phyloP scores from a whole-genome alignment of 2,329 filamentous ascomycete genomes.

The Aureobasidium zeae region DNA sequence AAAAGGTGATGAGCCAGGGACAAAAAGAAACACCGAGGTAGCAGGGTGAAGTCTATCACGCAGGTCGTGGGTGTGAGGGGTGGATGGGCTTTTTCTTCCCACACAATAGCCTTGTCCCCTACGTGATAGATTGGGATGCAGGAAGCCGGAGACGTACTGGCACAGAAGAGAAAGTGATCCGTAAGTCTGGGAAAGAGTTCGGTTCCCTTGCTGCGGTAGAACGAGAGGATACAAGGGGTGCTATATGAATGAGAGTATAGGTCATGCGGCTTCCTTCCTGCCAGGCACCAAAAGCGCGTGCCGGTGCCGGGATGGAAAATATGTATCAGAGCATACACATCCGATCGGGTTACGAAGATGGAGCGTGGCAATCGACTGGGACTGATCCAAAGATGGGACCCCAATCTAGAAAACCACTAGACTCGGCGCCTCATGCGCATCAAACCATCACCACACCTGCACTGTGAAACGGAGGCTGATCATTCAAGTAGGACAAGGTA shows the following conservation, averaged over 20 bases:
- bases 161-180: conserved; percentile 14
- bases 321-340: conserved; percentile 19
- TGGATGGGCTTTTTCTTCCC: conserved; percentile 10
- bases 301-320: conserved; percentile 25
- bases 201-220: conserved; percentile 29
- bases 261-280: conserved; percentile 19
- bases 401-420: conserved; percentile 16
- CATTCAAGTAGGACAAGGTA: conserved; percentile 12
- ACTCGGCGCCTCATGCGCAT: conserved; percentile 18
- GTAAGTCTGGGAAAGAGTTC: conserved; percentile 15
- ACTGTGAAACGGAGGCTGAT: conserved; percentile 17
- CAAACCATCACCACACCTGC: conserved; percentile 15
- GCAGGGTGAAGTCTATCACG: conserved; percentile 14
- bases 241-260: conserved; percentile 15
- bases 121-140: conserved; percentile 15
- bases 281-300: conserved; percentile 33
- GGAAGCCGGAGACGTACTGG: conserved; percentile 11
- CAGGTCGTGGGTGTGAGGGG: conserved; percentile 12
- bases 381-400: conserved; percentile 10
- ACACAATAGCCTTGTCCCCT: conserved; percentile 15
- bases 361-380: conserved; percentile 15
- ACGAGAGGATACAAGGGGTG: conserved; percentile 18
- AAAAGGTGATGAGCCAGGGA: conserved; percentile 3
- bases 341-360: conserved; percentile 16
- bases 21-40: conserved; percentile 11